Percentiles rank a stretch among this genome's conserved stretches.
These are phyloP conservation scores for Falciphora oryzae DNA, from an alignment of 2,329 filamentous ascomycete species.

Conservation along the genomic window DNA sequence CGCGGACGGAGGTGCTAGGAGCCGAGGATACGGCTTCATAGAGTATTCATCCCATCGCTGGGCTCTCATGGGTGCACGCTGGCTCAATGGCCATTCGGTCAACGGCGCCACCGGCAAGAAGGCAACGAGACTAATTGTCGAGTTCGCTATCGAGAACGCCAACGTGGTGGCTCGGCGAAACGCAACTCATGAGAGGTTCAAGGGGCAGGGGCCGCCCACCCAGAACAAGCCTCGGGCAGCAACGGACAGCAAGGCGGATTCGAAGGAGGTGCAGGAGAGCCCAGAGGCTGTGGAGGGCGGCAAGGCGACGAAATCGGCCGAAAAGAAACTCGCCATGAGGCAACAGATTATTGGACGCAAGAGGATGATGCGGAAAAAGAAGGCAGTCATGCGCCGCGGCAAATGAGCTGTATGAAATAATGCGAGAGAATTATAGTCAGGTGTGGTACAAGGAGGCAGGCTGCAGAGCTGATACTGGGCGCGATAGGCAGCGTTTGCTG, in stretches of 20 bases:
- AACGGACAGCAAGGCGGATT: constrained; percentile 21
- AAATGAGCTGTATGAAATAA: background rate
- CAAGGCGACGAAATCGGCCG: constrained; percentile 16
- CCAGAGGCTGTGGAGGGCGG: constrained; percentile 4
- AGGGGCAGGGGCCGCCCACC: constrained; percentile 6
- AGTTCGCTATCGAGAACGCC: constrained; percentile 97
- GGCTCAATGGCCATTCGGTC: constrained; percentile 74
- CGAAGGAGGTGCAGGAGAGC: constrained; percentile 23
- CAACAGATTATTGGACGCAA: constrained; percentile 84
- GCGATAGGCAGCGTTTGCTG: background rate
- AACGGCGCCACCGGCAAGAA: constrained; percentile 37
- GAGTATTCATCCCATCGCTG: constrained; percentile 92
- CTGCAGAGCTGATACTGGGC: background rate
- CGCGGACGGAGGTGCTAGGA: constrained; percentile 66
- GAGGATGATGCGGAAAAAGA: constrained; percentile 70
- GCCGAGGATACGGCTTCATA: constrained; percentile 93
- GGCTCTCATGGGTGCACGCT: constrained; percentile 90
- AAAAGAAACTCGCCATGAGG: constrained; percentile 37
- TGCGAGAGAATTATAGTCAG: background rate
- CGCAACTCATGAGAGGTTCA: constrained; percentile 47
- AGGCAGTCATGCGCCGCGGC: constrained; percentile 33
- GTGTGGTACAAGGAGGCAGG: background rate
- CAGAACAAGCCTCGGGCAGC: constrained; percentile 16
- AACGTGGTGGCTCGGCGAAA: constrained; percentile 82
- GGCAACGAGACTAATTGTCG: constrained; percentile 85